Conservation (phyloP, 2,329 filamentous ascomycete genomes). For the Curvularia verruculosa region DNA sequence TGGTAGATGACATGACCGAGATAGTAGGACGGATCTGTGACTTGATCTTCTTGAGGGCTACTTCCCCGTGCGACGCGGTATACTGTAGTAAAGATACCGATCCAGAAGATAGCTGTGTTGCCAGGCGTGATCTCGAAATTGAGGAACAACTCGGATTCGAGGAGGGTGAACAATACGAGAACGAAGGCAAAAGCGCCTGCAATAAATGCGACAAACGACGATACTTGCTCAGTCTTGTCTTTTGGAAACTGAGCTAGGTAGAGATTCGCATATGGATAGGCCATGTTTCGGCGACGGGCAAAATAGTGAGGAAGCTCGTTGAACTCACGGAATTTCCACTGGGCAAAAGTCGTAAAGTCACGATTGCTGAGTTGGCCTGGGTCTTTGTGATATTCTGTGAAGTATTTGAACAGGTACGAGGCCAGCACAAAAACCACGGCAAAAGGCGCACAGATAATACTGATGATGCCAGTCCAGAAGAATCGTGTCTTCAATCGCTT, state of each 20-base stretch:
- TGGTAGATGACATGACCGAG: constrained; percentile 88
- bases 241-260: constrained; percentile 98
- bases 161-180: constrained; percentile 79
- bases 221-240: constrained; percentile 85
- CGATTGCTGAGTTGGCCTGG: constrained; percentile 85
- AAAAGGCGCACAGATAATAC: constrained; percentile 84
- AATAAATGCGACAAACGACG: constrained; percentile 84
- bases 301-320: constrained; percentile 96
- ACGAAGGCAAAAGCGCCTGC: constrained; percentile 86
- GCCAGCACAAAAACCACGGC: constrained; percentile 85
- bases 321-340: constrained; percentile 99
- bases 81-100: constrained; percentile 79
- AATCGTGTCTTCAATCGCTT: constrained; percentile 78
- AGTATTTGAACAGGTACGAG: constrained; percentile 93
- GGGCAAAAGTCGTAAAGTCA: constrained; percentile 88
- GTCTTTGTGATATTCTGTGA: constrained; percentile 96
- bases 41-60: constrained; percentile 82
- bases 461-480: constrained; percentile 81
- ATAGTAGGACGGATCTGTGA: constrained; percentile 91
- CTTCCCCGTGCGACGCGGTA: constrained; percentile 84
- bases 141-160: constrained; percentile 89
- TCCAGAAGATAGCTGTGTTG: constrained; percentile 87
- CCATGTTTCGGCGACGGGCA: constrained; percentile 88
- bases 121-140: constrained; percentile 90
- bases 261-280: constrained; percentile 86